Conservation (phyloP, 495 filamentous ascomycete species). For the Neurospora sp. region DNA sequence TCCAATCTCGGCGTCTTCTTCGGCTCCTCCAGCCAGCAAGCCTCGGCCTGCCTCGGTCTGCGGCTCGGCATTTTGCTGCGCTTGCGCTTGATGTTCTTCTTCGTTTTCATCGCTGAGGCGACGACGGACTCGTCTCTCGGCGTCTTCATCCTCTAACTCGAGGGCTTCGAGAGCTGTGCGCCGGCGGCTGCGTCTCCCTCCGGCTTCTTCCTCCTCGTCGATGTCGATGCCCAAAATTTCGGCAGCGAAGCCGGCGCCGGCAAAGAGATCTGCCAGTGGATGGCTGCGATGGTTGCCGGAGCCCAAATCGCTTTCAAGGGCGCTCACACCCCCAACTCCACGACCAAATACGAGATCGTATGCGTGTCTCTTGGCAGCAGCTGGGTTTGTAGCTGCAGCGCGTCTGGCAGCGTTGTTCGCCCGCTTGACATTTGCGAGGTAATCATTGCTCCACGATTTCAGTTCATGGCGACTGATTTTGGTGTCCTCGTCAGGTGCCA, state of each 20-base stretch:
- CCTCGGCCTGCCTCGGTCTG: neutral
- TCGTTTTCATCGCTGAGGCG: slow-evolving; percentile 18
- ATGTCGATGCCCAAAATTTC: slow-evolving; percentile 15
- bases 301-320: slow-evolving; percentile 14
- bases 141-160: slow-evolving; percentile 15
- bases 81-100: slow-evolving; percentile 3
- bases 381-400: slow-evolving; percentile 1
- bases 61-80: neutral
- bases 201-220: slow-evolving; percentile 9
- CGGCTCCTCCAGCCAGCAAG: neutral
- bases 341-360: slow-evolving; percentile 34
- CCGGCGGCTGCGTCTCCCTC: slow-evolving; percentile 7
- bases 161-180: slow-evolving; percentile 14
- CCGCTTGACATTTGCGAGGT: slow-evolving; percentile 42
- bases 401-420: slow-evolving; percentile 23
- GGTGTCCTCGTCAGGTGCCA: slow-evolving; percentile 30
- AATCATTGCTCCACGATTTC: slow-evolving; percentile 49
- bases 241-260: slow-evolving; percentile 24
- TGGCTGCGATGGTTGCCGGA: slow-evolving; percentile 8
- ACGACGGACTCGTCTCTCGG: slow-evolving; percentile 16
- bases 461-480: slow-evolving; percentile 46
- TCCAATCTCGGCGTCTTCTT: slow-evolving; percentile 27
- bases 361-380: slow-evolving; percentile 35
- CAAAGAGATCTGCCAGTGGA: slow-evolving; percentile 27
- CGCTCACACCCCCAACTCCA: slow-evolving; percentile 30